These are phyloP conservation scores for Kalanchoe fedtschenkoi DNA, from an alignment of 164 flowering plant genomes.

Conservation along the genomic window DNA sequence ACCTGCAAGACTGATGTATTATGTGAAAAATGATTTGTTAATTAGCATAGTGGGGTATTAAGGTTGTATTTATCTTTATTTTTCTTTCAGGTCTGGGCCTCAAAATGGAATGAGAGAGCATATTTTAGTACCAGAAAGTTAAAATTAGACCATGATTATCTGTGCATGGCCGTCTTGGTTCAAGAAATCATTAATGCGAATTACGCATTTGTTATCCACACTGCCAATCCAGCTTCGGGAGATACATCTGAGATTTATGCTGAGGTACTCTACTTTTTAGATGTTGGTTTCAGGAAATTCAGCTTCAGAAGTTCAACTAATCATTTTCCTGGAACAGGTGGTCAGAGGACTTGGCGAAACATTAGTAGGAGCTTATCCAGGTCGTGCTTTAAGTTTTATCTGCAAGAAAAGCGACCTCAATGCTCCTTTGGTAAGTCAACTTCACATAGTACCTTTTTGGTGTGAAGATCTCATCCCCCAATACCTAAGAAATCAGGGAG, in stretches of 20 bases:
- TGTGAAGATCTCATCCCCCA: too few species aligned
- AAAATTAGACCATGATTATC: constrained; percentile 78
- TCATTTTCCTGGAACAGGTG: constrained; percentile 32
- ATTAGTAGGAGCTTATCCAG: constrained; percentile 97
- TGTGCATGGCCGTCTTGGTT: constrained; percentile 96
- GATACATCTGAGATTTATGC: constrained; percentile 93
- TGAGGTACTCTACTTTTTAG: constrained; percentile 45
- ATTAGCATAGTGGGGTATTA: neutral
- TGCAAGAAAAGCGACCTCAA: constrained; percentile 64
- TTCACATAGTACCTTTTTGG: neutral
- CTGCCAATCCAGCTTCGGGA: constrained; percentile 90
- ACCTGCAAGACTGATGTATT: neutral
- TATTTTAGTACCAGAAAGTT: constrained; percentile 88
- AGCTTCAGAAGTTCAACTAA: neutral
- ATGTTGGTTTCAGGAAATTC: neutral
- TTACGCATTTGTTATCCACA: constrained; percentile 97
- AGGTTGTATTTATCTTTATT: neutral
- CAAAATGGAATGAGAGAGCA: constrained; percentile 99
- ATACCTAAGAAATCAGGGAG: too few species aligned
- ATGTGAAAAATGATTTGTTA: neutral
- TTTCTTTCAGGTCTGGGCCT: constrained; percentile 81
- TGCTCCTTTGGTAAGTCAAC: constrained; percentile 61
- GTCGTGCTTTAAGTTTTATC: constrained; percentile 88
- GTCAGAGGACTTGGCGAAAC: constrained; percentile 99
- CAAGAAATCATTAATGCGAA: constrained; percentile 95